phyloP scores from a whole-genome alignment of 176 grass and related monocot species.

The Elymus sibiricus region DNA sequence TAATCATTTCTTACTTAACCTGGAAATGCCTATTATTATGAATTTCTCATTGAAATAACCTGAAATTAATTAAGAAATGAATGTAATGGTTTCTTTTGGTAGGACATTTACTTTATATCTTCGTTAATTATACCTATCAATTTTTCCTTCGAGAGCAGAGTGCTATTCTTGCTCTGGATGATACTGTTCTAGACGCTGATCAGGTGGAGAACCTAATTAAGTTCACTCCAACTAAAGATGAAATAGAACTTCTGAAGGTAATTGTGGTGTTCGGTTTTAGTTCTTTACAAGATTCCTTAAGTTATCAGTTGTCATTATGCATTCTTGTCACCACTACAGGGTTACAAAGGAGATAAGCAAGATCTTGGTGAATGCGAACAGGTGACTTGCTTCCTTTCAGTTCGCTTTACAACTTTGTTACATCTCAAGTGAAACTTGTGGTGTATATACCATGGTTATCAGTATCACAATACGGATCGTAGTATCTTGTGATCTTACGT shows the following conservation, averaged over 20 bases:
- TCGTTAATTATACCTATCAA: neutral
- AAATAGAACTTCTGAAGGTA: conserved; percentile 99
- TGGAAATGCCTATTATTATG: neutral
- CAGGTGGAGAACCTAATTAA: conserved; percentile 99
- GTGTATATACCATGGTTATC: neutral
- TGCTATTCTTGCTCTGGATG: conserved; percentile 85
- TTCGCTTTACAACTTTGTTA: conserved; percentile 8
- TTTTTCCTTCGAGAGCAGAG: conserved; percentile 46
- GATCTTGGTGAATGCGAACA: conserved; percentile 87
- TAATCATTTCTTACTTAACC: neutral
- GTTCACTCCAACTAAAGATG: conserved; percentile 96
- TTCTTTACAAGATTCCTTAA: neutral
- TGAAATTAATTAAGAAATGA: conserved; percentile 13
- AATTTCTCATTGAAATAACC: neutral
- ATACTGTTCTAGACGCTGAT: conserved; percentile 86
- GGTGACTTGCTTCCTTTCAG: conserved; percentile 43
- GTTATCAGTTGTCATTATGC: conserved; percentile 16
- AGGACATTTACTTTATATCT: neutral
- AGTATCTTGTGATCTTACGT: neutral
- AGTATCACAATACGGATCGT: neutral
- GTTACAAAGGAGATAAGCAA: conserved; percentile 94
- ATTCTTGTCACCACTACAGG: conserved; percentile 43
- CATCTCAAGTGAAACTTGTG: neutral
- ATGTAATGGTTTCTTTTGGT: conserved; percentile 15
- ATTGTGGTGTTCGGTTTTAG: conserved; percentile 13